Conservation (phyloP, 768 basidiomycete species). For the Pleurotus salmoneostramineus region DNA sequence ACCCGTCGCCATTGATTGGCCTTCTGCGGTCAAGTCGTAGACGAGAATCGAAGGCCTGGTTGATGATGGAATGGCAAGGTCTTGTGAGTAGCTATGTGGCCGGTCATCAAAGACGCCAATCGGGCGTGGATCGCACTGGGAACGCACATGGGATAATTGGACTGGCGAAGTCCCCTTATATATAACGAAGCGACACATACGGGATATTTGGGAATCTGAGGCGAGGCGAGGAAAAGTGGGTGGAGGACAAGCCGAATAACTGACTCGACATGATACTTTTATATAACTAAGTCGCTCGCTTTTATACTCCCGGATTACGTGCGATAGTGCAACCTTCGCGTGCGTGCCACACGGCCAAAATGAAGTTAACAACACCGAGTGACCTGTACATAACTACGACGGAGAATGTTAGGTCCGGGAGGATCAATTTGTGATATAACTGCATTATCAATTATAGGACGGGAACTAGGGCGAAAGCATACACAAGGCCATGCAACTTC, state of each 20-base stretch:
- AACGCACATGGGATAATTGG: slow-evolving; percentile 73
- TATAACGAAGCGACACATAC: slow-evolving; percentile 88
- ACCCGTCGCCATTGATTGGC: slow-evolving; percentile 95
- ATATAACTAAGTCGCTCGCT: background rate
- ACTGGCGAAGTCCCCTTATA: slow-evolving; percentile 96
- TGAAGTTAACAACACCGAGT: background rate
- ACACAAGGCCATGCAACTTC: background rate
- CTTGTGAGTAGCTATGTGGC: slow-evolving; percentile 73
- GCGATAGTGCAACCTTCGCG: slow-evolving; percentile 3
- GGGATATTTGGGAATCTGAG: background rate
- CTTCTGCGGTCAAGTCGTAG: slow-evolving; percentile 76
- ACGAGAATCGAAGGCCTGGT: slow-evolving; percentile 94
- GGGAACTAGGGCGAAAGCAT: background rate
- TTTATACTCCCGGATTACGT: slow-evolving; percentile 8
- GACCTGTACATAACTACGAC: background rate
- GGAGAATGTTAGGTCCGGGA: too few relatives aligned
- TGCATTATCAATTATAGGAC: too few relatives aligned
- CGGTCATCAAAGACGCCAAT: background rate
- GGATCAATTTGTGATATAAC: too few relatives aligned
- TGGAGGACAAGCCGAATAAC: background rate
- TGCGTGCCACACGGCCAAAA: background rate
- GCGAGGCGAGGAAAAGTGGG: background rate
- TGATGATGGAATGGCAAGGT: slow-evolving; percentile 94
- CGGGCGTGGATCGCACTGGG: background rate
- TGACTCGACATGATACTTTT: too few relatives aligned